phyloP scores from a whole-genome alignment of 1,284 basidiomycete species.

The Sanghuangporus baumii region DNA sequence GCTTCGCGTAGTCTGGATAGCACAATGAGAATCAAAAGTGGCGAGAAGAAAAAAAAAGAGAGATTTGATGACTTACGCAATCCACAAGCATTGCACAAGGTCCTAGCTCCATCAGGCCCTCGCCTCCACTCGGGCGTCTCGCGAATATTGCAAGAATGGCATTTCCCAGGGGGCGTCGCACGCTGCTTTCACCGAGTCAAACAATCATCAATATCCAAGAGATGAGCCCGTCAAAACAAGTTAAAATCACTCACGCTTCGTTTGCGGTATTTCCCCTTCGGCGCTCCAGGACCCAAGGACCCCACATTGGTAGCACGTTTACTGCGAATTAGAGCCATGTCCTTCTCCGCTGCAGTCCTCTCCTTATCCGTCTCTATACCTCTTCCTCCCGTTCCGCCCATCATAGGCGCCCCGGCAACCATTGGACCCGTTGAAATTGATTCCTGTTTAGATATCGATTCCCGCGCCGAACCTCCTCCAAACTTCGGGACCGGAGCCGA shows the following conservation, averaged over 20 bases:
- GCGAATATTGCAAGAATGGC: conserved; percentile 76
- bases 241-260: conserved; percentile 57
- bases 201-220: conserved; percentile 17
- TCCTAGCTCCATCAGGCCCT: conserved; percentile 73
- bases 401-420: neutral
- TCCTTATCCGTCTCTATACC: conserved; percentile 13
- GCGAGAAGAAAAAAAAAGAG: conserved; percentile 10
- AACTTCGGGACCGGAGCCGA: conserved; percentile 14
- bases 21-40: neutral
- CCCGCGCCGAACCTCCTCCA: neutral
- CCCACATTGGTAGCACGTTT: conserved; percentile 61
- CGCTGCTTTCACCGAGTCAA: conserved; percentile 39
- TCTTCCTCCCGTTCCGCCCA: conserved; percentile 24
- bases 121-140: conserved; percentile 83
- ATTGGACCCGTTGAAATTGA: neutral
- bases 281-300: conserved; percentile 28
- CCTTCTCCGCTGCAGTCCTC: conserved; percentile 63
- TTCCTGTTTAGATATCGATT: conserved; percentile 10
- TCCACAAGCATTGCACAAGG: conserved; percentile 78
- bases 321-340: conserved; percentile 74
- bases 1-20: conserved; percentile 64
- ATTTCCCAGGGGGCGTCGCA: conserved; percentile 75
- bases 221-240: conserved; percentile 24
- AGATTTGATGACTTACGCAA: conserved; percentile 51
- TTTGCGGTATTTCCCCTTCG: conserved; percentile 76